Evolutionary conservation across 2,329 filamentous ascomycete genomes (phyloP).

Genomic region (Zymoseptoria passerinii): DNA sequence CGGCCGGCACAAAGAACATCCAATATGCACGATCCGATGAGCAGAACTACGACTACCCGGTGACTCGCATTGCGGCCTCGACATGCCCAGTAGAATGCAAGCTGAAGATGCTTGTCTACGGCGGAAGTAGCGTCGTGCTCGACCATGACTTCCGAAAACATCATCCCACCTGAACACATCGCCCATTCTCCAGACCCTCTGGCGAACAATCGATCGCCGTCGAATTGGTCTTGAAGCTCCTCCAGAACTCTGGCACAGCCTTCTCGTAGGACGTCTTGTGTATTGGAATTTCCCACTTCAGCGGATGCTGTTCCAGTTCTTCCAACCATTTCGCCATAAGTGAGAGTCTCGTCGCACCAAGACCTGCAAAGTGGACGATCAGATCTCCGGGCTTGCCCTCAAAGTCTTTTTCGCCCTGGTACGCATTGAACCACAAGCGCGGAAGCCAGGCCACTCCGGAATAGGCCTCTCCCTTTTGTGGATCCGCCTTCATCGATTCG

Average conservation of each 20-base stretch:
- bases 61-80: no score
- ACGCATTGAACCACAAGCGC: constrained; percentile 22
- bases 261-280: constrained; percentile 16
- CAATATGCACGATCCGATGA: background rate
- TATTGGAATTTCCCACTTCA: constrained; percentile 10
- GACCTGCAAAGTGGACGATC: constrained; percentile 17
- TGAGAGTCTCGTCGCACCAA: constrained; percentile 18
- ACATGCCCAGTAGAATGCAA: no score
- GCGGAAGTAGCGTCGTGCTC: background rate
- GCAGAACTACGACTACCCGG: no score
- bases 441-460: constrained; percentile 5
- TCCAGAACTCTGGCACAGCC: constrained; percentile 19
- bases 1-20: background rate
- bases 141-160: background rate
- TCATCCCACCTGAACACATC: background rate
- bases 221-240: background rate
- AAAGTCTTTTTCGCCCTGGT: constrained; percentile 27
- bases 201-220: background rate
- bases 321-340: constrained; percentile 16
- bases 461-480: background rate
- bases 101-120: background rate
- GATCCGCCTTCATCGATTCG: constrained; percentile 8
- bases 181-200: background rate
- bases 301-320: constrained; percentile 4
- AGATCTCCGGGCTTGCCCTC: constrained; percentile 14